phyloP scores from a whole-genome alignment of 2,329 filamentous ascomycete species.

The Colletotrichum chrysophilum region DNA sequence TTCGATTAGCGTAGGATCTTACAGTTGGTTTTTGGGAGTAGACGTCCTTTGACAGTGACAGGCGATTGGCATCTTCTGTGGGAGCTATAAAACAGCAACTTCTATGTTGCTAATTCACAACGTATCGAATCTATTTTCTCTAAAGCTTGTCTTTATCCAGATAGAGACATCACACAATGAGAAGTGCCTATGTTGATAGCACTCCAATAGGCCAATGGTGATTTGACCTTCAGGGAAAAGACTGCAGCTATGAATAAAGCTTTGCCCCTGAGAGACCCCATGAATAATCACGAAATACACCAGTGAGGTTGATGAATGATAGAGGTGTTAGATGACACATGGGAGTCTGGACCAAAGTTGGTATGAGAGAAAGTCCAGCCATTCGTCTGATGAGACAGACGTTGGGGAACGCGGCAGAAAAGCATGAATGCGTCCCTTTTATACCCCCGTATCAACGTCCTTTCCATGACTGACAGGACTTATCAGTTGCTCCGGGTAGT shows the following conservation, averaged over 20 bases:
- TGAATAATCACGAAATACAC: neutral
- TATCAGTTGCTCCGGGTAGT: neutral
- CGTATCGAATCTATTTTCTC: neutral
- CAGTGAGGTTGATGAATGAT: neutral
- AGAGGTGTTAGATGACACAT: neutral
- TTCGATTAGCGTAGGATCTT: neutral
- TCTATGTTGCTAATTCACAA: neutral
- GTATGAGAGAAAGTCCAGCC: neutral
- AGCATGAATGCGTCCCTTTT: accelerated
- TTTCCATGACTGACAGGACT: neutral
- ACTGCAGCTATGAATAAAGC: neutral
- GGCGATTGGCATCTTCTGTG: neutral
- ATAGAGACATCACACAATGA: neutral
- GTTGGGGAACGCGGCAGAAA: neutral
- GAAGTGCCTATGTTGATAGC: neutral
- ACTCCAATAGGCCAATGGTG: neutral
- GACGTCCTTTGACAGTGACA: neutral
- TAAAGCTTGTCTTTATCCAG: neutral
- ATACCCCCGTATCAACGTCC: neutral
- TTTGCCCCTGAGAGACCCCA: neutral
- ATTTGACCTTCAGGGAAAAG: neutral
- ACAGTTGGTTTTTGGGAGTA: accelerated
- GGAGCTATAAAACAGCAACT: neutral
- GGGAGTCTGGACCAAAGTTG: neutral
- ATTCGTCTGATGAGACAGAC: too few species aligned